Percentiles rank a stretch among this genome's conserved stretches.
phyloP scores from a whole-genome alignment of 1,284 basidiomycete species.

The Pisolithus thermaeus region DNA sequence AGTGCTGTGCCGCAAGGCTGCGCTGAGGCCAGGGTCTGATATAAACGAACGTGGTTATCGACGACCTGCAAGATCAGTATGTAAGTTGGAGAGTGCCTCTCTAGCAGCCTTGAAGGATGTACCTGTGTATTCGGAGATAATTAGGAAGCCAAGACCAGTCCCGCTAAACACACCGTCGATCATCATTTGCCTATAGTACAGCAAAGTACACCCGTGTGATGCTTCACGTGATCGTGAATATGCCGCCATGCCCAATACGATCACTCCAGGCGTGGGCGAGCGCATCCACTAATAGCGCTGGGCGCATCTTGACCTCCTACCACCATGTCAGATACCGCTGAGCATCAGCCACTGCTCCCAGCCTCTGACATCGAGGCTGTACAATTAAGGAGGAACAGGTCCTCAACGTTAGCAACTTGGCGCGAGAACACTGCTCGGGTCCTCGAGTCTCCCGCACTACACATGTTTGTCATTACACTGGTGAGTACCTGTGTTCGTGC shows the following conservation, averaged over 20 bases:
- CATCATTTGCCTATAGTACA: no score
- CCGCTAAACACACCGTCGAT: no score
- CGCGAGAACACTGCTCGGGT: conserved; percentile 38
- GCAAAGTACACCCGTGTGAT: background rate
- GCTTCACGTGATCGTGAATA: conserved; percentile 28
- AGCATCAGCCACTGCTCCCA: conserved; percentile 52
- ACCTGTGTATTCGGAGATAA: no score
- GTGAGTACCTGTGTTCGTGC: conserved; percentile 33
- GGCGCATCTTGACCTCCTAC: conserved; percentile 19
- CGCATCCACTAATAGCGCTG: background rate
- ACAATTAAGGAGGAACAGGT: conserved; percentile 9
- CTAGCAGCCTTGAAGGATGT: no score
- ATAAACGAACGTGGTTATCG: background rate
- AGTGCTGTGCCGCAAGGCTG: background rate
- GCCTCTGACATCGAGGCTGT: conserved; percentile 17
- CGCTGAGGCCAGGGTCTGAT: background rate
- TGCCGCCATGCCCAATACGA: no score
- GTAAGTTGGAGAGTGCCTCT: no score
- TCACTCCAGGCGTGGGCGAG: no score
- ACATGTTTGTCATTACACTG: conserved; percentile 57
- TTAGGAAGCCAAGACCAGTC: no score
- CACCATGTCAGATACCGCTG: conserved; percentile 37
- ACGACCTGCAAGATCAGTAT: no score
- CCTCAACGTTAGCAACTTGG: conserved; percentile 17
- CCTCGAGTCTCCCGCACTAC: conserved; percentile 51